These are phyloP conservation scores for Alliaria petiolata DNA, from an alignment of 345 rosid species.

Conservation along the genomic window DNA sequence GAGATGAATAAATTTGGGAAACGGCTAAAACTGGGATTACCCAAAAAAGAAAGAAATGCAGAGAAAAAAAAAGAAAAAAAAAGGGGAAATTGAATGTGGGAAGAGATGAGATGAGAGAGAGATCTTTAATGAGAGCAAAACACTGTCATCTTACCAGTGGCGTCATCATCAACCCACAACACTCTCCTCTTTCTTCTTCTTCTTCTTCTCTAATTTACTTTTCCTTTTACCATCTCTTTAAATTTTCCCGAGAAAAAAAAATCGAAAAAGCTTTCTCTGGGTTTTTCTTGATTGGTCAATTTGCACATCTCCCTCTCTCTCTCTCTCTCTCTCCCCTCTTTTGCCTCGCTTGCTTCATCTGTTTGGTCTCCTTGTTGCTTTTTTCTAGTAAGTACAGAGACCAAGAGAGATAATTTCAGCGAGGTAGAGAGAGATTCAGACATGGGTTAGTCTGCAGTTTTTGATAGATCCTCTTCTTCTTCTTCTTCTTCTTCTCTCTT, in stretches of 20 bases:
- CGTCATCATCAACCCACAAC: slow-evolving; percentile 37
- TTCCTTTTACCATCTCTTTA: not conserved
- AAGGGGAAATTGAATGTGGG: slow-evolving; percentile 34
- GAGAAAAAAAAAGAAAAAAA: too few species aligned
- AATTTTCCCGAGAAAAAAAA: slow-evolving; percentile 1
- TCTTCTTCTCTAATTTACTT: not conserved
- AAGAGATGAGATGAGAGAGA: slow-evolving; percentile 45
- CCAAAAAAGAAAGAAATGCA: slow-evolving; percentile 13
- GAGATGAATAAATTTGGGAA: not conserved
- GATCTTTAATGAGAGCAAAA: slow-evolving; percentile 43
- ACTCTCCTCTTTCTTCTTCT: not conserved
- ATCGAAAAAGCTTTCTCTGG: slow-evolving; percentile 23
- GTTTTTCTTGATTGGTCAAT: slow-evolving; percentile 37
- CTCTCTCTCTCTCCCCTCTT: slow-evolving; percentile 4
- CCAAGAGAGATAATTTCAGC: not conserved
- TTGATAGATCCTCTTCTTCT: not conserved
- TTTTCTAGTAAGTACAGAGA: not conserved
- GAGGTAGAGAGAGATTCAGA: not conserved
- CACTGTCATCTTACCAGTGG: slow-evolving; percentile 45
- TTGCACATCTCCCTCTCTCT: slow-evolving; percentile 9
- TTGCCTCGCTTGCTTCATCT: slow-evolving; percentile 23
- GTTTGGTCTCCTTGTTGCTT: slow-evolving; percentile 27
- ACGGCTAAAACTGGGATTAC: not conserved
- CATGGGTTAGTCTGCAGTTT: slow-evolving; percentile 31
- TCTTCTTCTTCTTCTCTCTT: not conserved